Evolutionary conservation across 345 rosid species (phyloP), one percentile per base, ranked within the genome.

Genomic region (Lagerstroemia speciosa): DNA sequence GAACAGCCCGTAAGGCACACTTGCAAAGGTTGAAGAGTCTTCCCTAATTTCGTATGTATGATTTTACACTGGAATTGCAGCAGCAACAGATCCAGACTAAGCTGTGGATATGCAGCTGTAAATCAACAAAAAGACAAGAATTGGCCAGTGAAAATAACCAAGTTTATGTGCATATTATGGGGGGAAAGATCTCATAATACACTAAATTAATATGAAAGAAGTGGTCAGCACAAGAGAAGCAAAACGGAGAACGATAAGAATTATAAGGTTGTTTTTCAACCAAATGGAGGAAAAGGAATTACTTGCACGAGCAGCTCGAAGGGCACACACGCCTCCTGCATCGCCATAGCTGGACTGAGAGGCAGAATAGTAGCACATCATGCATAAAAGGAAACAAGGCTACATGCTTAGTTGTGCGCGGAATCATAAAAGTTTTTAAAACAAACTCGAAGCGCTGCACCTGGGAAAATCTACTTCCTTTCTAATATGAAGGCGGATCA

Each of bases 41-140:
- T n/a, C n/a, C n/a, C n/a, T n/a, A n/a, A n/a, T n/a, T n/a, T n/a
- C n/a, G n/a, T n/a, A n/a, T n/a, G n/a, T n/a, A n/a, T n/a, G n/a
- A n/a, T n/a, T n/a, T n/a, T n/a, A n/a, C n/a, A n/a, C n/a, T n/a
- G 20, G 69, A 45, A 65, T 65, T 19, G 60, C 60, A 53, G 20
- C 60, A 53, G 60, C 24, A 53, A 19, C 5, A 16, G 22, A 16
- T 5, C 60, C 5, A 38, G 41, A 83, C 97, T 73, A 80, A 93
- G 96, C 97, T 90, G 98, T 66, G 97, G 93, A 83, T 79, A 93
- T 69, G 88, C 88, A 76, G 78, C 98, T 90, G 97, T 74, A 78
- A 78, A 63, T 69, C 68, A 67, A 46, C 71, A 36, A 31, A 70
- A 61, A 70, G 24, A 31, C 22, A 22, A 32, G 24, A 62, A n/a